phyloP scores from a whole-genome alignment of 73 alveolate genomes.

The Halteria grandinella region DNA sequence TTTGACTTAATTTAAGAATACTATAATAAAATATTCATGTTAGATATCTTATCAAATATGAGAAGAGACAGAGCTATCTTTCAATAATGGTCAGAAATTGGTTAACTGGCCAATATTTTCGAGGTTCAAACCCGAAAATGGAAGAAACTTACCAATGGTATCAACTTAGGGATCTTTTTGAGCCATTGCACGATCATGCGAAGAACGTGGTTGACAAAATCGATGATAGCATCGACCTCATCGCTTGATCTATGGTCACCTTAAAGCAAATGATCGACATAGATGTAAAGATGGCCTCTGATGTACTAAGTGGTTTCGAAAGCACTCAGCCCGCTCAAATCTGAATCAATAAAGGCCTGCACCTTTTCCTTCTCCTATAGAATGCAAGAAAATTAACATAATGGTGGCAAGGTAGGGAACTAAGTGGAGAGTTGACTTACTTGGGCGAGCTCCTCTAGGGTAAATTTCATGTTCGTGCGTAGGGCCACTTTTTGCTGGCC shows the following conservation, averaged over 20 bases:
- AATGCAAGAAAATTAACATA: too few species aligned
- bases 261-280: constrained; percentile 55
- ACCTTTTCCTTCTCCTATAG: constrained; percentile 32
- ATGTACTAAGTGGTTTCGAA: constrained; percentile 58
- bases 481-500: constrained; percentile 77
- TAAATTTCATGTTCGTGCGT: constrained; percentile 40
- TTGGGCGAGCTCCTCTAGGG: constrained; percentile 35
- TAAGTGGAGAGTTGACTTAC: constrained; percentile 22
- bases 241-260: constrained; percentile 36
- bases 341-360: constrained; percentile 14
- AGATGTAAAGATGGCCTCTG: constrained; percentile 69
- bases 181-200: constrained; percentile 63
- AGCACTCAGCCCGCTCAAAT: constrained; percentile 54
- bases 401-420: background rate
- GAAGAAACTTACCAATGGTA: constrained; percentile 31
- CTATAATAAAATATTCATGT: too few species aligned
- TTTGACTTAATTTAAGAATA: constrained; percentile 37
- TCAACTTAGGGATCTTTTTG: constrained; percentile 61
- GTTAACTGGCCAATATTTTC: too few species aligned
- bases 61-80: too few species aligned
- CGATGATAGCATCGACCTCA: constrained; percentile 40
- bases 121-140: background rate
- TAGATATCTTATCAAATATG: too few species aligned
- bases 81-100: too few species aligned
- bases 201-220: constrained; percentile 40